phyloP scores from a whole-genome alignment of 176 grass and related monocot genomes.

The Aegilops umbellulata region DNA sequence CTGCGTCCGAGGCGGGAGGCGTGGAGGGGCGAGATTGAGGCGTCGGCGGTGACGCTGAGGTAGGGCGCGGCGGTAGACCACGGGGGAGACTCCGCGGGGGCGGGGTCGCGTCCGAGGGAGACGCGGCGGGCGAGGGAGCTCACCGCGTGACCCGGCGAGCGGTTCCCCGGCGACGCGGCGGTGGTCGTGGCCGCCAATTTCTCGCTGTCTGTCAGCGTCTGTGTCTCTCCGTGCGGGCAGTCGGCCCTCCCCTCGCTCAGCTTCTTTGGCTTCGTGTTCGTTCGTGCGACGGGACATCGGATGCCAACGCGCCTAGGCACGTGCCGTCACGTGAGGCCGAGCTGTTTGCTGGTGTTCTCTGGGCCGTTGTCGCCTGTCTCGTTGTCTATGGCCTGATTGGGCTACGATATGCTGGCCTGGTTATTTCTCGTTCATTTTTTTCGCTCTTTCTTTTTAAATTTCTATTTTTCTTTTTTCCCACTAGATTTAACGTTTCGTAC shows the following conservation, averaged over 20 bases:
- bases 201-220: not conserved
- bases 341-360: not conserved
- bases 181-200: not conserved
- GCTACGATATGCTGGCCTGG: not conserved
- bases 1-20: not conserved
- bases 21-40: not conserved
- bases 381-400: not conserved
- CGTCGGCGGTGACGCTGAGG: not conserved
- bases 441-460: not conserved
- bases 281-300: slow-evolving; percentile 7
- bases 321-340: slow-evolving; percentile 8
- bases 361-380: not conserved
- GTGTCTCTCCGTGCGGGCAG: slow-evolving; percentile 22
- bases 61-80: not conserved
- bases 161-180: not conserved
- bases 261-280: not conserved
- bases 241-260: slow-evolving; percentile 9
- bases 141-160: not conserved
- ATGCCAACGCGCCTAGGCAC: slow-evolving; percentile 23
- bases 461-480: not conserved
- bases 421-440: not conserved
- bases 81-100: not conserved
- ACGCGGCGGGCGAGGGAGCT: not conserved
- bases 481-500: not conserved
- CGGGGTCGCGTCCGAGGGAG: not conserved